Evolutionary conservation across 2,329 filamentous ascomycete species (phyloP), one percentile per base, ranked within the genome.

Genomic region (Graphilbum sp.): DNA sequence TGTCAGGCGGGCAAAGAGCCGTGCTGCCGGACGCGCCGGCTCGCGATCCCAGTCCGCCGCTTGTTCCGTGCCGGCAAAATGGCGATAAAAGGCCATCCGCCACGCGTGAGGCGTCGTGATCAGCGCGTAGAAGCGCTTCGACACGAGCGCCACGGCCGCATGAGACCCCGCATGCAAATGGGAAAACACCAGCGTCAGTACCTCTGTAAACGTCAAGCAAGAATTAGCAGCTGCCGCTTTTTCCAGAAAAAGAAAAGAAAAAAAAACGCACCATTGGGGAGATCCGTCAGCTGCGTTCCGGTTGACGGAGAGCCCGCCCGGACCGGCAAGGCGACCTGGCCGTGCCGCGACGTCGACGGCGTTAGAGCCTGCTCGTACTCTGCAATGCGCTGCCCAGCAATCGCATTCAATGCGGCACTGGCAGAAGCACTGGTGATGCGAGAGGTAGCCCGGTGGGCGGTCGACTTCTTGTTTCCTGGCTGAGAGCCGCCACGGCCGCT

Each of bases 61-160:
- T 12, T 25, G 23, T 12, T 25, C 23, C 23, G 7, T 7, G 2
- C 82, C 86, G 0, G 84, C 84, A 49, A 96, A 98, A 59, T 78
- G 88, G 44, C 87, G 84, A 48, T 84, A 72, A 53, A 96, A 96
- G 6, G 87, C 88, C 53, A 86, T 82, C 45, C 85, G 76, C 88
- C 88, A 96, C 8, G 86, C 86, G 59, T 95, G 85, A 15, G 87
- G 84, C 2, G 83, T 88, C 5, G 85, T 94, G 40, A 96, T 80
- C 31, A 96, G 66, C 37, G 70, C 68, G 56, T 93, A 83, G 53
- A 96, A 92, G 39, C 83, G 80, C 50, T 77, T 83, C 25, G 84
- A 95, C 23, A 96, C 85, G 36, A 93, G 69, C 16, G 86, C 79
- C 11, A 94, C 79, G 10, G 79, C 72, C 16, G 79, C 76, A 49